Evolutionary conservation across 495 filamentous ascomycete species (phyloP).

Genomic region (Pyrenopolyporus hunteri): DNA sequence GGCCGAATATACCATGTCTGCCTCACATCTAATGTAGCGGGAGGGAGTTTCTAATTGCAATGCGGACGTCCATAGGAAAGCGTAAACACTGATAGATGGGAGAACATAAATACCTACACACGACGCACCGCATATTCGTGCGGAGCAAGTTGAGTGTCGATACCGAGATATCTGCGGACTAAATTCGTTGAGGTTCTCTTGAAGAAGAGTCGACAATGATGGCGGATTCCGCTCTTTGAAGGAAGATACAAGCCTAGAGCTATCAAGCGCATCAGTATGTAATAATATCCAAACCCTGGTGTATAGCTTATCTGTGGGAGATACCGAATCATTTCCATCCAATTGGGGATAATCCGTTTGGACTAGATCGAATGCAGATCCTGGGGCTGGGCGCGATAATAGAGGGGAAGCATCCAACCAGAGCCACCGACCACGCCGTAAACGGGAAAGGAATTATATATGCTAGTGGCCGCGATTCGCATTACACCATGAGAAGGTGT

Average conservation of each 20-base stretch:
- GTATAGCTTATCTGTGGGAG: slow-evolving; percentile 28
- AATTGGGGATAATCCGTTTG: slow-evolving; percentile 13
- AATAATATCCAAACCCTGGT: slow-evolving; percentile 16
- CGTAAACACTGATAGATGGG: no score
- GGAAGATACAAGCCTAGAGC: neutral
- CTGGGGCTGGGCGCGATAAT: slow-evolving; percentile 28
- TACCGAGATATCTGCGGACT: neutral
- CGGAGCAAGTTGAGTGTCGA: neutral
- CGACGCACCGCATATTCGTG: neutral
- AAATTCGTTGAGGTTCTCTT: neutral
- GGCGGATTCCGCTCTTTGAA: slow-evolving; percentile 12
- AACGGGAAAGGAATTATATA: slow-evolving; percentile 26
- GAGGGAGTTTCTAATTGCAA: no score
- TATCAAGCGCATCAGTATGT: slow-evolving; percentile 5
- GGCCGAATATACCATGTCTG: no score
- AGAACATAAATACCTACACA: neutral
- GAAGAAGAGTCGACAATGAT: neutral
- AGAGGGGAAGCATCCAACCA: slow-evolving; percentile 31
- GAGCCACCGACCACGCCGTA: slow-evolving; percentile 20
- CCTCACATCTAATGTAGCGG: no score
- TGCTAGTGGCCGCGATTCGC: slow-evolving; percentile 8
- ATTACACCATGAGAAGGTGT: slow-evolving; percentile 12
- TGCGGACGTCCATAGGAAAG: no score
- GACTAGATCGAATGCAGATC: slow-evolving; percentile 18
- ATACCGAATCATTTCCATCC: slow-evolving; percentile 37